A percentile compares a stretch with the other conserved stretches of the same genome.
Evolutionary conservation across 2,329 filamentous ascomycete genomes (phyloP).

Genomic region (Fusarium avenaceum): DNA sequence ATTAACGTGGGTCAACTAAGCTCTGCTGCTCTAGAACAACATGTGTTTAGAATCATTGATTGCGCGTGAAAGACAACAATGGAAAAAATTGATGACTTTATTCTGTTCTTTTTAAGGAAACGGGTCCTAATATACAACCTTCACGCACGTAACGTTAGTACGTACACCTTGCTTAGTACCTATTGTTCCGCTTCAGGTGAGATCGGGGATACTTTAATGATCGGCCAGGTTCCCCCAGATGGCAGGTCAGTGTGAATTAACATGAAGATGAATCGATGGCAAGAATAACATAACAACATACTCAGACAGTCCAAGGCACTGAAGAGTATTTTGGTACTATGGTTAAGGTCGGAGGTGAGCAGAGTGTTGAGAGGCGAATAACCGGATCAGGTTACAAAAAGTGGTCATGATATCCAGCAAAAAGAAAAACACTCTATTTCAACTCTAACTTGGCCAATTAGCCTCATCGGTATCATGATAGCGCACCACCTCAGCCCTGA

Average conservation of each 20-base stretch:
- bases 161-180: conserved; percentile 31
- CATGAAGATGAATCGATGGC: conserved; percentile 32
- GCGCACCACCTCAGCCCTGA: conserved; percentile 43
- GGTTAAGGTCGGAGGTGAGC: not conserved
- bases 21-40: conserved; percentile 3
- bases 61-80: conserved; percentile 23
- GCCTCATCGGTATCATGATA: conserved; percentile 29
- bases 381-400: conserved; percentile 24
- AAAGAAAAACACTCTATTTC: conserved; percentile 10
- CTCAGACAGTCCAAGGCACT: not conserved
- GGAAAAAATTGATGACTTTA: conserved; percentile 8
- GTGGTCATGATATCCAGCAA: conserved; percentile 20
- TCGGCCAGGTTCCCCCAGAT: conserved; percentile 45
- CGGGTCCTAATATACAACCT: conserved; percentile 39
- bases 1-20: conserved; percentile 28
- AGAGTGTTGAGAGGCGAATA: not conserved
- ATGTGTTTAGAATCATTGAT: conserved; percentile 12
- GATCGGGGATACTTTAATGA: conserved; percentile 43
- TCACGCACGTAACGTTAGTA: conserved; percentile 9
- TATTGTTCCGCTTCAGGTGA: conserved; percentile 49
- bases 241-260: conserved; percentile 42
- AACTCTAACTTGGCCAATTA: conserved; percentile 15
- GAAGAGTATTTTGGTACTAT: not conserved
- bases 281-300: conserved; percentile 4
- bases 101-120: conserved; percentile 44